Evolutionary conservation across 352 stramenopile species (phyloP).

Genomic region (Globisporangium uncinulatum): DNA sequence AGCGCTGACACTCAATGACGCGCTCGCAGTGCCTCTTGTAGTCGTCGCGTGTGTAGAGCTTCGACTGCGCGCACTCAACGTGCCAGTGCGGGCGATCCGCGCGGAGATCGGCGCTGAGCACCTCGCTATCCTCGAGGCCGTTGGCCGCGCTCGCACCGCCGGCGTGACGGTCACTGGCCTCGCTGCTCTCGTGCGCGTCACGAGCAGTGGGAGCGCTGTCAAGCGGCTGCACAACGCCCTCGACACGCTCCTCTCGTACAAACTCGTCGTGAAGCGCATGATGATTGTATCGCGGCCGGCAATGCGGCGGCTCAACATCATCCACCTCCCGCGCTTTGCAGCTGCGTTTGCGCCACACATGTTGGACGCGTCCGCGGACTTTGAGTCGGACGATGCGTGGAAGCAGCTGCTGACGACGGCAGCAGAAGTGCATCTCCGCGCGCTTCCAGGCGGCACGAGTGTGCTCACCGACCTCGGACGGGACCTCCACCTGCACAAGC

Average conservation of each 20-base stretch:
- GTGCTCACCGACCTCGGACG: constrained; percentile 68
- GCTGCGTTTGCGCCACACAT: constrained; percentile 51
- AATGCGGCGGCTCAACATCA: constrained; percentile 72
- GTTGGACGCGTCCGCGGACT: constrained; percentile 64
- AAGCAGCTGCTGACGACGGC: constrained; percentile 56
- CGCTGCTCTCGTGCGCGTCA: constrained; percentile 20
- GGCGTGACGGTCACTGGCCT: constrained; percentile 58
- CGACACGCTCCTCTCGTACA: constrained; percentile 74
- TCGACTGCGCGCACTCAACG: constrained; percentile 63
- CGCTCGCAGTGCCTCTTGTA: constrained; percentile 12
- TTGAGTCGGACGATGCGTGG: constrained; percentile 78
- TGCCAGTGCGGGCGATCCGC: constrained; percentile 50
- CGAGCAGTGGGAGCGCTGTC: constrained; percentile 24
- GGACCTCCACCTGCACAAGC: constrained; percentile 62
- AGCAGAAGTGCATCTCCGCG: constrained; percentile 54
- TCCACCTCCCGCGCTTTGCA: constrained; percentile 73
- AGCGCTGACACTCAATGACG: constrained; percentile 5
- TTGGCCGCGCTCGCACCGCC: constrained; percentile 38
- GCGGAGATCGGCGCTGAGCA: constrained; percentile 61
- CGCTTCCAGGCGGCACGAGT: constrained; percentile 48
- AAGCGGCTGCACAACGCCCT: constrained; percentile 75
- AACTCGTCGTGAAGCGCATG: constrained; percentile 76
- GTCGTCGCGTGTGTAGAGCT: constrained; percentile 62
- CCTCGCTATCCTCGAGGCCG: constrained; percentile 54
- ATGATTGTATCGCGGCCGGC: constrained; percentile 59